Percentiles rank a stretch among this genome's conserved stretches.
phyloP scores from a whole-genome alignment of 139 green algal genomes.

The Picochlorum sp. region DNA sequence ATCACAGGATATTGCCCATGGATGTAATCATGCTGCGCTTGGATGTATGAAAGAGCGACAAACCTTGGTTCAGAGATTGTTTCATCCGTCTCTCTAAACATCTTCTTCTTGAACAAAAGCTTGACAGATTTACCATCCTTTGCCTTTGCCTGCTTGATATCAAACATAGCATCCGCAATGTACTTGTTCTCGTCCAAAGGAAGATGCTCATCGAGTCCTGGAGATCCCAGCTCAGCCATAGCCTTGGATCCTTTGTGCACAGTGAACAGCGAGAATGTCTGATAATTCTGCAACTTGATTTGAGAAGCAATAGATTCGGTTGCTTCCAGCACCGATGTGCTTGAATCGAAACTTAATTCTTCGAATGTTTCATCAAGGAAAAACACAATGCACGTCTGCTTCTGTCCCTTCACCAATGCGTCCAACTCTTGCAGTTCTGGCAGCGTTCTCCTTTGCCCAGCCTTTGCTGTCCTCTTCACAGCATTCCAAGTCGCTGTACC shows the following conservation, averaged over 20 bases:
- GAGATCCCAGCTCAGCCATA: constrained; percentile 19
- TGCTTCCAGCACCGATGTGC: constrained; percentile 80
- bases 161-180: constrained; percentile 29
- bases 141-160: constrained; percentile 52
- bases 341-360: constrained; percentile 83
- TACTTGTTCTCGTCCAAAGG: constrained; percentile 86
- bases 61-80: constrained; percentile 90
- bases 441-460: constrained; percentile 71
- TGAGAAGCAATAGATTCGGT: constrained; percentile 74
- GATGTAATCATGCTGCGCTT: constrained; percentile 76
- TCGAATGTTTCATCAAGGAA: constrained; percentile 97
- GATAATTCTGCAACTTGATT: constrained; percentile 89
- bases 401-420: constrained; percentile 51
- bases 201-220: constrained; percentile 66
- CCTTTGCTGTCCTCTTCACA: constrained; percentile 84
- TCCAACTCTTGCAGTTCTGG: constrained; percentile 62
- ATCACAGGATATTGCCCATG: constrained; percentile 94
- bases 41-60: constrained; percentile 89
- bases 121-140: constrained; percentile 23
- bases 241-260: constrained; percentile 36
- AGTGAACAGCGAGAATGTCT: constrained; percentile 93
- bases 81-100: constrained; percentile 93
- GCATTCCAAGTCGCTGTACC: constrained; percentile 60
- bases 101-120: constrained; percentile 96
- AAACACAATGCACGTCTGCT: constrained; percentile 75